phyloP scores from a whole-genome alignment of 2,329 filamentous ascomycete species.

The Aspergillus oerlinghausenensis region DNA sequence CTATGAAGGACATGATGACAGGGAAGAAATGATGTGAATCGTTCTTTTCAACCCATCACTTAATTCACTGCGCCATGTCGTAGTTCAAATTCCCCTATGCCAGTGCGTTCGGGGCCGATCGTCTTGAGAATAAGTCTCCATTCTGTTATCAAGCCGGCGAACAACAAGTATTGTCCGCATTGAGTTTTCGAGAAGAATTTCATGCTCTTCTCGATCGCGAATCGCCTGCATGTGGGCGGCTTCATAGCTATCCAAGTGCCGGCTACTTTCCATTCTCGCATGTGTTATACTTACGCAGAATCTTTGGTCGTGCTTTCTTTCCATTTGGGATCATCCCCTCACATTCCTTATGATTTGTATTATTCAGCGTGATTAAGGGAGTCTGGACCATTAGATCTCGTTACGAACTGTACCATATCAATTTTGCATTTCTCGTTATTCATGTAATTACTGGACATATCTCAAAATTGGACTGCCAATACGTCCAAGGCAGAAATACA shows the following conservation, averaged over 20 bases:
- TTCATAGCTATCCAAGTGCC: background rate
- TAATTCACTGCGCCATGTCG: background rate
- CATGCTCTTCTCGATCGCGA: background rate
- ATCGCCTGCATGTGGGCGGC: background rate
- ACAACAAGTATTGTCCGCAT: background rate
- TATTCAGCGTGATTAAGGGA: background rate
- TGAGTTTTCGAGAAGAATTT: background rate
- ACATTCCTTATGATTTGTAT: background rate
- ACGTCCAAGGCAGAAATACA: background rate
- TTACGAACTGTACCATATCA: slow-evolving; percentile 16
- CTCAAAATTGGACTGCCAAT: slow-evolving; percentile 5
- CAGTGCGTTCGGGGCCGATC: background rate
- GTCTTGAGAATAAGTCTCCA: too few species aligned
- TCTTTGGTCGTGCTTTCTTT: background rate
- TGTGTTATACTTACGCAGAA: background rate
- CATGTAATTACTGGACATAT: slow-evolving; percentile 12
- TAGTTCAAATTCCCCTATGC: background rate
- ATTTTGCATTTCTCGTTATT: slow-evolving; percentile 1
- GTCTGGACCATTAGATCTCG: background rate
- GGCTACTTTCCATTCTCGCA: background rate
- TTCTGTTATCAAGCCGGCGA: background rate
- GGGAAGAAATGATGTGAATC: slow-evolving; percentile 10
- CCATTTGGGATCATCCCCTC: background rate
- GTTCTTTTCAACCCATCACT: background rate
- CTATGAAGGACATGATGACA: slow-evolving; percentile 23